These are phyloP conservation scores for Priceomyces fermenticarens DNA, from an alignment of 805 yeast genomes.

Conservation along the genomic window DNA sequence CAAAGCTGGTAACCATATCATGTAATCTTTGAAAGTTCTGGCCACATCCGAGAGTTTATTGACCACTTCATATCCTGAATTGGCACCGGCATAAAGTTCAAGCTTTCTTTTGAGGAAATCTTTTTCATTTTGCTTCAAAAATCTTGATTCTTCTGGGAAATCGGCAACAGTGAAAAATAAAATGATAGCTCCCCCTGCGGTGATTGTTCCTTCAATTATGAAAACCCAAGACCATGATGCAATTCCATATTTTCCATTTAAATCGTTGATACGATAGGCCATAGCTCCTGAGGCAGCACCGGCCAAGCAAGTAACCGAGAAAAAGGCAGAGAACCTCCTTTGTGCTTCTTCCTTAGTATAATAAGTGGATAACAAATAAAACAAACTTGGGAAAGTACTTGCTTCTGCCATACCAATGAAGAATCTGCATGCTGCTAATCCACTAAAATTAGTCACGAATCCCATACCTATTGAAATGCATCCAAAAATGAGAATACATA, in stretches of 20 bases:
- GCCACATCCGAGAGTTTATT: constrained; percentile 45
- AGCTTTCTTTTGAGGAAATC: constrained; percentile 57
- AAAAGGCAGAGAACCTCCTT: constrained; percentile 65
- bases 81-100: constrained; percentile 40
- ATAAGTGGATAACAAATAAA: constrained; percentile 65
- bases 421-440: constrained; percentile 59
- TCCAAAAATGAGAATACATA: constrained; percentile 62
- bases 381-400: constrained; percentile 73
- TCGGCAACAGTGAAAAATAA: constrained; percentile 56
- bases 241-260: constrained; percentile 44
- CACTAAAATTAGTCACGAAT: constrained; percentile 55
- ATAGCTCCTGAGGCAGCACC: constrained; percentile 79
- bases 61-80: constrained; percentile 49
- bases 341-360: constrained; percentile 65
- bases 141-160: constrained; percentile 68
- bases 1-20: constrained; percentile 55
- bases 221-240: constrained; percentile 52
- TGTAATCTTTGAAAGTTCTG: constrained; percentile 56
- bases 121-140: constrained; percentile 47
- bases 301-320: constrained; percentile 68
- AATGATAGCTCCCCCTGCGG: constrained; percentile 32
- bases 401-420: constrained; percentile 67
- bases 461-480: constrained; percentile 65
- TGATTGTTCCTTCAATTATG: constrained; percentile 44
- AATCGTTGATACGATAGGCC: constrained; percentile 60